Conservation (phyloP, 2,329 filamentous ascomycete species). For the Microcyclosporella mali region DNA sequence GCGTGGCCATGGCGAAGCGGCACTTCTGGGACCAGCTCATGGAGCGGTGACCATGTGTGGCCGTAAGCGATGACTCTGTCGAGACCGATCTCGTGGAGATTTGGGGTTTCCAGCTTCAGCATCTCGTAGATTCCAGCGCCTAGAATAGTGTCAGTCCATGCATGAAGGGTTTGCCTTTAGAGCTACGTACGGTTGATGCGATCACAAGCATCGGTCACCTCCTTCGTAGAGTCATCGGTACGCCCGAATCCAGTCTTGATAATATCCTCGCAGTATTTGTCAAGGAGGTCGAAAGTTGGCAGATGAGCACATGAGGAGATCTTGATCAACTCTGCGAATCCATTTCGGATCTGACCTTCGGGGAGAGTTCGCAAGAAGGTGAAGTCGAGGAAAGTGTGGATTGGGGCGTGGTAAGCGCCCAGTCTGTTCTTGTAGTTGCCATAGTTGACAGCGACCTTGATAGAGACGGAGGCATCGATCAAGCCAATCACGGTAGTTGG, state of each 20-base stretch:
- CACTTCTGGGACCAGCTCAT: conserved; percentile 62
- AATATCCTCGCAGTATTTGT: conserved; percentile 62
- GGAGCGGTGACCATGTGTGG: conserved; percentile 67
- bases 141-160: conserved; percentile 55
- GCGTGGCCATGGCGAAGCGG: conserved; percentile 67
- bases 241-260: conserved; percentile 61
- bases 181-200: conserved; percentile 47
- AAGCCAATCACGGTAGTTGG: conserved; percentile 70
- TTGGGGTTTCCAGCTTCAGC: conserved; percentile 67
- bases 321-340: conserved; percentile 70
- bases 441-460: conserved; percentile 74
- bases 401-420: conserved; percentile 65
- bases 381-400: conserved; percentile 67
- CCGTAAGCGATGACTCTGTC: conserved; percentile 69
- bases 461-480: conserved; percentile 68
- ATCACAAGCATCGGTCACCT: conserved; percentile 57
- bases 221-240: conserved; percentile 48
- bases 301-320: conserved; percentile 65
- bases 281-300: conserved; percentile 60
- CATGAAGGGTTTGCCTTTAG: no score
- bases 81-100: conserved; percentile 65
- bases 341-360: conserved; percentile 62
- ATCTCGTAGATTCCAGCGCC: conserved; percentile 65
- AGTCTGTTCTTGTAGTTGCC: conserved; percentile 70
- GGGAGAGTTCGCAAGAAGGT: conserved; percentile 64